phyloP scores from a whole-genome alignment of 371 early-diverging fungal species.

The Mucor circinelloides region DNA sequence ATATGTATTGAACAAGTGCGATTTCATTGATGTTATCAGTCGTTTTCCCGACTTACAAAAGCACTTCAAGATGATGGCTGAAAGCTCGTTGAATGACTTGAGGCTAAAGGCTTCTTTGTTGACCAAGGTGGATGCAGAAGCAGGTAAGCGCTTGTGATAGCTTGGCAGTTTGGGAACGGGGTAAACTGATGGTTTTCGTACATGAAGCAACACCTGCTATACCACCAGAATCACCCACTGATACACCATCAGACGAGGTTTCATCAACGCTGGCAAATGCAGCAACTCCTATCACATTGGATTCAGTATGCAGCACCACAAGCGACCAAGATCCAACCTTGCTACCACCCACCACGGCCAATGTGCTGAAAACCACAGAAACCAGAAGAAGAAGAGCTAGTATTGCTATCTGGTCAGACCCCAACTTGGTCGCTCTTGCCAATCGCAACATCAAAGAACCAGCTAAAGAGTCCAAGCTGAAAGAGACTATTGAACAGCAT shows the following conservation, averaged over 20 bases:
- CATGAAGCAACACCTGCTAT: slow-evolving; percentile 5
- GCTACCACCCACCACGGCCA: slow-evolving; percentile 26
- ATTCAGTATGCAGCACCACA: slow-evolving; percentile 46
- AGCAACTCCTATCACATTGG: slow-evolving; percentile 18
- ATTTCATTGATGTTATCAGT: slow-evolving; percentile 48
- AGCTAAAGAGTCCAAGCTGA: slow-evolving; percentile 4
- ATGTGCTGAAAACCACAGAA: slow-evolving; percentile 37
- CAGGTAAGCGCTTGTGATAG: neutral
- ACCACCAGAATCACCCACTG: neutral
- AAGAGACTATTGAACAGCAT: neutral
- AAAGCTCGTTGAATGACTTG: slow-evolving; percentile 21
- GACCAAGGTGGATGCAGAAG: neutral
- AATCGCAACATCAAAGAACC: slow-evolving; percentile 19
- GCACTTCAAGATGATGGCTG: slow-evolving; percentile 34
- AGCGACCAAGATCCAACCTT: slow-evolving; percentile 51
- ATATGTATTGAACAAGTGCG: slow-evolving; percentile 52
- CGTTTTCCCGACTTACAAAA: slow-evolving; percentile 41
- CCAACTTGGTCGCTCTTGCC: slow-evolving; percentile 62
- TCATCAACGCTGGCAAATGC: neutral
- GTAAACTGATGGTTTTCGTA: neutral
- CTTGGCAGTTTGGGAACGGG: neutral
- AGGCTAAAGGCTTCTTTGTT: slow-evolving; percentile 24
- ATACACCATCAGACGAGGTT: neutral
- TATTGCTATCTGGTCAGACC: slow-evolving; percentile 86
- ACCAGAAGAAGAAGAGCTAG: slow-evolving; percentile 66